Evolutionary conservation across 83 land plant genomes (phyloP).

Genomic region (Picea engelmannii): DNA sequence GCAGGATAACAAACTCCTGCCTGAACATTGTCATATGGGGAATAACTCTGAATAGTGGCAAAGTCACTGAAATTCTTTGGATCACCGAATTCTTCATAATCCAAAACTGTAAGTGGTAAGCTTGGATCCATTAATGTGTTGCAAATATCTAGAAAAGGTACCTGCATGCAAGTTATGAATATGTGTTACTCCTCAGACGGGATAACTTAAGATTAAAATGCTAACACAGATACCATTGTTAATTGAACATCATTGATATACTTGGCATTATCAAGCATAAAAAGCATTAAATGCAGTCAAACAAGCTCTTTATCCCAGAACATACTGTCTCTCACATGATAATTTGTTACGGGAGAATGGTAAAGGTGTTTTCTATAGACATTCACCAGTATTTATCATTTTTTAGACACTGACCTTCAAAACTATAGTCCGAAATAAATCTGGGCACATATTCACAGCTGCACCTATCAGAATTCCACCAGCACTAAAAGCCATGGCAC

Average conservation of each 20-base stretch:
- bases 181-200: neutral
- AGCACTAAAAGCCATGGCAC: slow-evolving; percentile 87
- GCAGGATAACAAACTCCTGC: slow-evolving; percentile 61
- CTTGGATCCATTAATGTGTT: slow-evolving; percentile 86
- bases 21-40: slow-evolving; percentile 89
- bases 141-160: slow-evolving; percentile 91
- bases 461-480: slow-evolving; percentile 89
- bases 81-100: slow-evolving; percentile 98
- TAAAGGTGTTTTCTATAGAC: neutral
- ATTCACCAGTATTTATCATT: neutral
- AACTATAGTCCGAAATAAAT: slow-evolving; percentile 76
- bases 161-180: slow-evolving; percentile 48
- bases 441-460: slow-evolving; percentile 70
- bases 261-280: neutral
- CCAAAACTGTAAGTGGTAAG: slow-evolving; percentile 81
- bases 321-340: neutral
- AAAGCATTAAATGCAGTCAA: neutral
- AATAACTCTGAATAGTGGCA: slow-evolving; percentile 64
- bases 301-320: neutral
- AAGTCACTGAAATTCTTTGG: slow-evolving; percentile 58
- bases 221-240: neutral
- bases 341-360: neutral
- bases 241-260: neutral
- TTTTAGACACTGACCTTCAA: slow-evolving; percentile 65
- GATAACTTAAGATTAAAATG: neutral